Percentiles rank a stretch among this genome's conserved stretches.
phyloP scores from a whole-genome alignment of 768 basidiomycete genomes.

The Mycena metata region DNA sequence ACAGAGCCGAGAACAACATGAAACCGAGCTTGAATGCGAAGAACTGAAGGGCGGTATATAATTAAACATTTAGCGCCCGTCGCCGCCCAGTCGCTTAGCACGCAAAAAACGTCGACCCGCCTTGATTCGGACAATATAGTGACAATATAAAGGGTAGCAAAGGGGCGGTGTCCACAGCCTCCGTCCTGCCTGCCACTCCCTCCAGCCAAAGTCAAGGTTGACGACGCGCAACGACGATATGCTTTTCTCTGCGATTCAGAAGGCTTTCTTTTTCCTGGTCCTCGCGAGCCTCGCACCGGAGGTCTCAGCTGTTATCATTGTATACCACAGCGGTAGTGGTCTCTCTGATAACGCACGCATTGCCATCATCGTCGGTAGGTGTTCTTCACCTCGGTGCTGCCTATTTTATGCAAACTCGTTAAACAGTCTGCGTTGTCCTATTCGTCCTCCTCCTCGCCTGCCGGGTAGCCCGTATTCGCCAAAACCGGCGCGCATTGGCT shows the following conservation, averaged over 20 bases:
- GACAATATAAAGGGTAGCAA: too few species aligned
- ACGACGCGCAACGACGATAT: conserved; percentile 49
- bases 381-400: not conserved
- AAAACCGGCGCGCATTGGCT: not conserved
- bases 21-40: too few species aligned
- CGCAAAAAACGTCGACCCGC: too few species aligned
- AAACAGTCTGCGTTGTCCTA: conserved; percentile 10
- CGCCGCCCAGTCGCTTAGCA: too few species aligned
- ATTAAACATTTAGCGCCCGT: too few species aligned
- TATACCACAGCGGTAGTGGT: not conserved
- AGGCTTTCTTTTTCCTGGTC: not conserved
- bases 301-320: conserved; percentile 1
- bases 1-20: too few species aligned
- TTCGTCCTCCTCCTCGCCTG: conserved; percentile 15
- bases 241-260: conserved; percentile 3
- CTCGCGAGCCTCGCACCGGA: conserved; percentile 3
- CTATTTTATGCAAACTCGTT: not conserved
- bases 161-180: too few species aligned
- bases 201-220: too few species aligned
- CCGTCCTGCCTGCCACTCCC: too few species aligned
- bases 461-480: conserved; percentile 10
- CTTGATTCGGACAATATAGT: too few species aligned
- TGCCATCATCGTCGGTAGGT: conserved; percentile 20
- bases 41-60: too few species aligned
- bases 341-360: not conserved